Evolutionary conservation across 176 grass and related monocot species (phyloP).

Genomic region (Stipa capillata): DNA sequence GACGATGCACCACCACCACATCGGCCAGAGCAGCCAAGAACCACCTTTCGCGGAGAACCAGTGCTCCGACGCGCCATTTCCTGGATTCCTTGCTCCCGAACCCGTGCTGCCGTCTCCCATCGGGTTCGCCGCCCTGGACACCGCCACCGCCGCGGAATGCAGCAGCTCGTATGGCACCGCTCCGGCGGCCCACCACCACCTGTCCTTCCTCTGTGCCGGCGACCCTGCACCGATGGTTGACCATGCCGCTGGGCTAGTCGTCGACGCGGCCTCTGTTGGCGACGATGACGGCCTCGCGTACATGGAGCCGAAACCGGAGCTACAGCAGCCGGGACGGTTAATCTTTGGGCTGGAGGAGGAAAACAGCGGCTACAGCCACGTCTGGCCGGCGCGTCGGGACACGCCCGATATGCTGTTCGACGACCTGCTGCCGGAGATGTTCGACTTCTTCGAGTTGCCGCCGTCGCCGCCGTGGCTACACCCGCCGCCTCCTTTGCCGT

Average conservation of each 20-base stretch:
- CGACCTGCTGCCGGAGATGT: conserved; percentile 12
- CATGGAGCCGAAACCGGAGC: not conserved
- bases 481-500: not conserved
- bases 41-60: not conserved
- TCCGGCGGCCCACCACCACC: not conserved
- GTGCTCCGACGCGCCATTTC: not conserved
- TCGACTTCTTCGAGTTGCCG: conserved; percentile 25
- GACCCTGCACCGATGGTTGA: not conserved
- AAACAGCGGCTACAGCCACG: not conserved
- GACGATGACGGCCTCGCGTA: not conserved
- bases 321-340: not conserved
- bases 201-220: not conserved
- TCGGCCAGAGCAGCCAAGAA: conserved; percentile 2
- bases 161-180: not conserved
- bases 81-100: not conserved
- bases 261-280: not conserved
- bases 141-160: not conserved
- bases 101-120: not conserved
- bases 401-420: not conserved
- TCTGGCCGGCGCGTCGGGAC: not conserved
- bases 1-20: not conserved
- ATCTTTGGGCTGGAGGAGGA: conserved; percentile 1
- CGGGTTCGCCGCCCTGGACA: not conserved
- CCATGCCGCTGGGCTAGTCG: not conserved
- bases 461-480: not conserved